phyloP scores from a whole-genome alignment of 129 eudicot genomes.

The Silybum marianum region DNA sequence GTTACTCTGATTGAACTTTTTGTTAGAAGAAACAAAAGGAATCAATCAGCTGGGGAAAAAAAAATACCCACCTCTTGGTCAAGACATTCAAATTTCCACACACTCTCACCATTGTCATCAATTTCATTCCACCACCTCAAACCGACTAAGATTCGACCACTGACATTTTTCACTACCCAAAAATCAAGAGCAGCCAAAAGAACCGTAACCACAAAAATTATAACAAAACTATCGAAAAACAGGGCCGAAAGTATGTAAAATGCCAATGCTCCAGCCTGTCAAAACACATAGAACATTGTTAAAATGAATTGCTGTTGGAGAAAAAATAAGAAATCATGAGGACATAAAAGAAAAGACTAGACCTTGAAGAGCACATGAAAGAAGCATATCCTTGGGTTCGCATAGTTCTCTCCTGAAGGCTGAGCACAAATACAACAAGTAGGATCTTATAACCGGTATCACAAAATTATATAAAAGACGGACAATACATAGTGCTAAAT shows the following conservation, averaged over 20 bases:
- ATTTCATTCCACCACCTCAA: slow-evolving; percentile 99
- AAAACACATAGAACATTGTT: neutral
- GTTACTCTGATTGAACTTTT: neutral
- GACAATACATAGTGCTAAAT: slow-evolving; percentile 6
- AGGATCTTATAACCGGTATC: neutral
- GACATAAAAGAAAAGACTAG: slow-evolving; percentile 20
- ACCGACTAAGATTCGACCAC: slow-evolving; percentile 97
- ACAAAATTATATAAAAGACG: neutral
- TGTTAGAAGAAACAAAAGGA: neutral
- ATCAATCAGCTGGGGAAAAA: neutral
- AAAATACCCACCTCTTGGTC: slow-evolving; percentile 79
- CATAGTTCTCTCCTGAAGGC: slow-evolving; percentile 81
- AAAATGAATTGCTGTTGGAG: neutral
- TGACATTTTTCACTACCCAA: slow-evolving; percentile 99
- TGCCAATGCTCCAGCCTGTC: slow-evolving; percentile 95
- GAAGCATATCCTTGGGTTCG: slow-evolving; percentile 90
- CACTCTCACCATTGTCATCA: slow-evolving; percentile 89
- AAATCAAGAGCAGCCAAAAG: slow-evolving; percentile 94
- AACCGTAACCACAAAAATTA: slow-evolving; percentile 94
- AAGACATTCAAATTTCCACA: slow-evolving; percentile 98
- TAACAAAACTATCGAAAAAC: slow-evolving; percentile 79
- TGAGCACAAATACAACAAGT: slow-evolving; percentile 39
- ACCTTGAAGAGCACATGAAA: slow-evolving; percentile 99
- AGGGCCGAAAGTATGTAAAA: slow-evolving; percentile 92
- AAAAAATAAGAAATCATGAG: neutral